A percentile compares a stretch with the other conserved stretches of the same genome.
phyloP scores from a whole-genome alignment of 192 early-diverging fungal species.

The Irineochytrium annulatum region DNA sequence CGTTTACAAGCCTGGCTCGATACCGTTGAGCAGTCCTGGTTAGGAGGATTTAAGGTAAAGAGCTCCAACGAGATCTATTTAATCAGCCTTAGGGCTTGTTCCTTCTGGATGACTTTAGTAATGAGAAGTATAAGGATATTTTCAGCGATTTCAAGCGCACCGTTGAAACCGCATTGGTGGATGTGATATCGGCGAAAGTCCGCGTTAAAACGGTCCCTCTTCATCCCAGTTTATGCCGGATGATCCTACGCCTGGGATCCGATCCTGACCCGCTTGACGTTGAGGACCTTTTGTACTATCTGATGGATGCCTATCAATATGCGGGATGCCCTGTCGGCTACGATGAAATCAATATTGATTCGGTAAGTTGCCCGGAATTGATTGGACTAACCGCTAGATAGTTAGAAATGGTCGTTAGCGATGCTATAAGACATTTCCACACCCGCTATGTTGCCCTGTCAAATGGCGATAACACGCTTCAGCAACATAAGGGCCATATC shows the following conservation, averaged over 20 bases:
- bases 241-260: conserved; percentile 52
- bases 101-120: conserved; percentile 17
- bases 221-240: conserved; percentile 48
- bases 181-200: conserved; percentile 33
- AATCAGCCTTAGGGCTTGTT: conserved; percentile 25
- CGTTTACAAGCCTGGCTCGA: conserved; percentile 59
- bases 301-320: conserved; percentile 60
- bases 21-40: conserved; percentile 74
- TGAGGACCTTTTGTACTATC: conserved; percentile 65
- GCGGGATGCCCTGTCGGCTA: conserved; percentile 51
- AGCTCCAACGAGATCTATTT: neutral
- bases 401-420: conserved; percentile 24
- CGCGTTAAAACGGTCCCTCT: conserved; percentile 46
- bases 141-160: conserved; percentile 44
- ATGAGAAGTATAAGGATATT: conserved; percentile 4
- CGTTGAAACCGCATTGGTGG: conserved; percentile 45
- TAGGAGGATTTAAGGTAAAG: conserved; percentile 77
- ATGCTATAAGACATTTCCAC: conserved; percentile 26
- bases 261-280: conserved; percentile 52
- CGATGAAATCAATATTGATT: conserved; percentile 47
- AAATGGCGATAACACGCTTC: conserved; percentile 1
- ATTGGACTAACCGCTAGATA: conserved; percentile 13
- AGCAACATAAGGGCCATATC: conserved; percentile 45
- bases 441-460: neutral
- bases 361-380: conserved; percentile 31